Evolutionary conservation across 1,284 basidiomycete genomes (phyloP), one percentile per base, ranked within the genome.

Genomic region (Sporisorium iseilematis-ciliati): DNA sequence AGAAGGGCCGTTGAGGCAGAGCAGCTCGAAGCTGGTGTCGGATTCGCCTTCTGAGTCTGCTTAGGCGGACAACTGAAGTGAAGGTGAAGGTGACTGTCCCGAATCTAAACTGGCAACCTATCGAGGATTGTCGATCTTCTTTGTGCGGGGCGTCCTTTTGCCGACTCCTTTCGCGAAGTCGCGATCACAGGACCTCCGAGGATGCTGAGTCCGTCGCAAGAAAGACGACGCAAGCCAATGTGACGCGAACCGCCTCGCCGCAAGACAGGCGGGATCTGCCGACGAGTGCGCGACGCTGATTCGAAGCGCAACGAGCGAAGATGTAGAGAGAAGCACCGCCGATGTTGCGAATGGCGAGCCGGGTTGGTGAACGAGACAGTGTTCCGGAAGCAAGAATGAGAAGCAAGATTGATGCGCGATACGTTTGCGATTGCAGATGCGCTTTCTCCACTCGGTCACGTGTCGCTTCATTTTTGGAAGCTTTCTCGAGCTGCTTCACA

Each of bases 381-480:
- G 35, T 38, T 38, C 14, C 35, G 14, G 11, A 38, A 38, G 49
- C 42, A 25, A 33, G 14, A 29, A 23, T 53, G 42, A 20, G 7
- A 33, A 57, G 20, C 21, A 52, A 21, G 16, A 11, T n/a, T 8
- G 35, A 55, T 40, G 45, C 45, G 40, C 40, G 45, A 45, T 35
- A 48, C 40, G 38, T 12, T 7, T 18, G n/a, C n/a, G 43, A 43
- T 40, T 43, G 6, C n/a, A n/a, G n/a, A n/a, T n/a, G 52, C 55
- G 38, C 35, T 38, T 55, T 68, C 66, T 68, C 66, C 56, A 63
- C 66, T 58, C 46, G 42, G 62, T 64, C 62, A 64, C 62, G 62
- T 64, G 62, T 57, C 55, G 62, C 54, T 38, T 38, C 35, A 21
- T 23, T 45, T 57, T 60, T 40, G 57, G 49, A 59, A 59, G 57